These are phyloP conservation scores for Fusarium sulawesiense DNA, from an alignment of 2,329 filamentous ascomycete species.

Conservation along the genomic window DNA sequence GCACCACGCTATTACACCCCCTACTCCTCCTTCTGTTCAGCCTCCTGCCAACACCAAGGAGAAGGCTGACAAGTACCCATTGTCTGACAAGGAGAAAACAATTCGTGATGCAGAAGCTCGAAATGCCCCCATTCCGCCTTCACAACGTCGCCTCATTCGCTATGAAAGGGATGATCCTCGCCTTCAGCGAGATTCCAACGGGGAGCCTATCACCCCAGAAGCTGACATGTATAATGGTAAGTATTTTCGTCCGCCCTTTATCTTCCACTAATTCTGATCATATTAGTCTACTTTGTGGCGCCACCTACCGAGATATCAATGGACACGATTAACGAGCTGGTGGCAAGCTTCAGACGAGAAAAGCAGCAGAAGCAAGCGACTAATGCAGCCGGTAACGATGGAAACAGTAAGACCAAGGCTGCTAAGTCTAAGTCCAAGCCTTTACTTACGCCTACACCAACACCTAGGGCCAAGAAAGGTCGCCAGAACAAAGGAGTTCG, in stretches of 20 bases:
- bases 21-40: neutral
- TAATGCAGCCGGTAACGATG: neutral
- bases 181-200: neutral
- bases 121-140: neutral
- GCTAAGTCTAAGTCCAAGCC: neutral
- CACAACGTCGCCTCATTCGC: slow-evolving; percentile 3
- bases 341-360: neutral
- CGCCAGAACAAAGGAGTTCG: neutral
- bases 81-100: neutral
- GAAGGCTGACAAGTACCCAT: neutral
- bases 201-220: neutral
- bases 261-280: neutral
- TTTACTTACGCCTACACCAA: neutral
- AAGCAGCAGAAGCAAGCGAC: neutral
- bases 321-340: neutral
- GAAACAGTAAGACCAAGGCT: neutral
- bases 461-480: neutral
- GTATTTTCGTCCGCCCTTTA: neutral
- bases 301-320: neutral
- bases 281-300: neutral
- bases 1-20: neutral
- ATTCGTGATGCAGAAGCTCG: slow-evolving; percentile 2
- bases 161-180: neutral
- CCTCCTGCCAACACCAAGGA: neutral
- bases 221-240: neutral